Conservation (phyloP, 148 eudicot species). For the Diospyros kaki region DNA sequence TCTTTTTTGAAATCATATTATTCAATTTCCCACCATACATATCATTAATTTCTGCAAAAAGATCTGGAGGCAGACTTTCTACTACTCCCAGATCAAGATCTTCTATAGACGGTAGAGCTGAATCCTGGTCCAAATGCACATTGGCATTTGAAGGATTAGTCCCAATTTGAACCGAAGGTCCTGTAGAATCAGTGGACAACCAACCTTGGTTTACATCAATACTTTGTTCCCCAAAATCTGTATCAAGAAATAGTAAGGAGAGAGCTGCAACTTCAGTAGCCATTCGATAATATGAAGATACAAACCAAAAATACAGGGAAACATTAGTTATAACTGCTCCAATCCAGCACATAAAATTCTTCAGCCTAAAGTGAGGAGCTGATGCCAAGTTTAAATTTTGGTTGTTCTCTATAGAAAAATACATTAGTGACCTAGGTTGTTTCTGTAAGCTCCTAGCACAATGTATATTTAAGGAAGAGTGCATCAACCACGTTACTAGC, state of each 20-base stretch:
- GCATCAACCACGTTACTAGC: background rate
- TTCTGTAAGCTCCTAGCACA: background rate
- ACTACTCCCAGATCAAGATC: constrained; percentile 85
- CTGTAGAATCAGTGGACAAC: constrained; percentile 19
- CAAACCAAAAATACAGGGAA: background rate
- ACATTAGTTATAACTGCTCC: background rate
- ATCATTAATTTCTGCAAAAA: constrained; percentile 71
- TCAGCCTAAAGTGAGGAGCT: background rate
- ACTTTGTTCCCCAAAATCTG: constrained; percentile 19
- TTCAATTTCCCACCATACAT: constrained; percentile 71
- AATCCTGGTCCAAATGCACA: constrained; percentile 20
- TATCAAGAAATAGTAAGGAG: constrained; percentile 5
- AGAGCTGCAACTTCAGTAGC: background rate
- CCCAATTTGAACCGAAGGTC: constrained; percentile 19
- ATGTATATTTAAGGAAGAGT: no score
- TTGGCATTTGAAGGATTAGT: constrained; percentile 28
- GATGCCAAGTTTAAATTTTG: background rate
- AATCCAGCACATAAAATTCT: background rate
- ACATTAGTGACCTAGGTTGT: background rate
- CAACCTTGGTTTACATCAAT: constrained; percentile 23
- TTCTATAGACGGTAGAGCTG: constrained; percentile 54
- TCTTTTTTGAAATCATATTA: constrained; percentile 45
- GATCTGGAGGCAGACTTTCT: constrained; percentile 77
- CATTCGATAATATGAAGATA: background rate
- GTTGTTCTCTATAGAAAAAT: background rate